Evolutionary conservation across 2,329 filamentous ascomycete species (phyloP), one percentile per base, ranked within the genome.

Genomic region (Helicocarpus griseus): DNA sequence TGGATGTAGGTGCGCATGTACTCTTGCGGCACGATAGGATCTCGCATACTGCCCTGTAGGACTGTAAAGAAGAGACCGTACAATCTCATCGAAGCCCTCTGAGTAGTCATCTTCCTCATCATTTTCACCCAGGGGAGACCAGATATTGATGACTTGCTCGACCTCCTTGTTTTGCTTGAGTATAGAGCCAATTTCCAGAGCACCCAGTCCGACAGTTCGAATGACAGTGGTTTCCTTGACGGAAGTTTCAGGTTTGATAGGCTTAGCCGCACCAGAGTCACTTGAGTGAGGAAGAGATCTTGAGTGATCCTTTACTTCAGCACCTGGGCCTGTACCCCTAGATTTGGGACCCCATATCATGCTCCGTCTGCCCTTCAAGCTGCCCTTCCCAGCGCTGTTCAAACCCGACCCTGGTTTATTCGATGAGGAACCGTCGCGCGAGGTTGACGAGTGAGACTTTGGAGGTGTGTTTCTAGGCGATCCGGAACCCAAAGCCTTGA

Each of bases 1-100:
- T 1, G 86, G 78, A 59, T 85, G 86, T 13, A 96, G 72, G 54
- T 87, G 85, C 1, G 96, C 73, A 58, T 91, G 86, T 5, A 97
- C 71, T 26, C 87, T 81, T 61, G 91, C 89, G 22, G 88, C 82
- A 50, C 80, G 78, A 50, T 77, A 74, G 21, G 85, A 88, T 61
- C 83, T 85, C 61, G 85, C 83, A 64, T 87, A 94, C 35, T 81
- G 79, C 5, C 85, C 85, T n/a, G 77, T 83, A 31, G 80, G 76
- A 63, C 83, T 91, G 14, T 83, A 80, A 59, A 89, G 75, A n/a
- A 95, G 69, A 45, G 86, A 83, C 33, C 79, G 77, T 51, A 95
- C 77, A 45, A 95, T 65, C 13, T 83, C 79, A 54, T 90, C 81
- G 78, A 86, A 91, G 13, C 83, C 85, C 43, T 85, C 79, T 4